Conservation (phyloP, 202 grass and related monocot species). For the Elaeis oleifera region DNA sequence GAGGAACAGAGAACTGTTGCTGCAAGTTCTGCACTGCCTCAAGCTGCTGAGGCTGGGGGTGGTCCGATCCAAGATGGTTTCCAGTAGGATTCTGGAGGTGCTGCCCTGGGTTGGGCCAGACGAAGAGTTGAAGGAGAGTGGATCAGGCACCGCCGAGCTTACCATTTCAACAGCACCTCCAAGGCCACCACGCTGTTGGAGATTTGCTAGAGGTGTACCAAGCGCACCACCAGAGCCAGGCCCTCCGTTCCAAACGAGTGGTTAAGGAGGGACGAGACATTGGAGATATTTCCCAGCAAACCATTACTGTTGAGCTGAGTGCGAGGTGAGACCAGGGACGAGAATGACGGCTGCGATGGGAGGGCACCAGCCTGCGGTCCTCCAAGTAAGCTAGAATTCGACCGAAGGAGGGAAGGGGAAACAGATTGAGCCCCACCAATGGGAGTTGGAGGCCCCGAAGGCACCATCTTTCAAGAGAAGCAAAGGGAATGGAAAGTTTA, state of each 20-base stretch:
- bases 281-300: constrained; percentile 53
- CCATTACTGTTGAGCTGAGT: constrained; percentile 52
- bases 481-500: constrained; percentile 10
- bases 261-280: constrained; percentile 63
- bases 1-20: constrained; percentile 35
- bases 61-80: constrained; percentile 43
- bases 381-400: constrained; percentile 55
- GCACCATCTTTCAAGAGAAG: constrained; percentile 45
- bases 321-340: constrained; percentile 55
- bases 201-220: constrained; percentile 17
- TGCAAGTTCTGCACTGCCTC: constrained; percentile 42
- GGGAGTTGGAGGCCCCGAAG: constrained; percentile 64
- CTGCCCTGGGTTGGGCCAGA: constrained; percentile 17
- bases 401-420: constrained; percentile 50
- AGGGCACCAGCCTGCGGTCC: constrained; percentile 31
- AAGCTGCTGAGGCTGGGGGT: constrained; percentile 40
- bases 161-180: constrained; percentile 42
- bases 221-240: constrained; percentile 28
- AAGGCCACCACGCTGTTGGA: constrained; percentile 39
- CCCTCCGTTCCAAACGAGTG: constrained; percentile 44
- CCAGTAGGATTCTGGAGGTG: constrained; percentile 52
- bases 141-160: constrained; percentile 34
- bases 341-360: constrained; percentile 57
- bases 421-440: constrained; percentile 51
- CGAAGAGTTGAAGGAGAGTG: constrained; percentile 43